Base-by-base conservation (phyloP, 2,329 filamentous ascomycete genomes). In the Diaporthe nobilis region DNA sequence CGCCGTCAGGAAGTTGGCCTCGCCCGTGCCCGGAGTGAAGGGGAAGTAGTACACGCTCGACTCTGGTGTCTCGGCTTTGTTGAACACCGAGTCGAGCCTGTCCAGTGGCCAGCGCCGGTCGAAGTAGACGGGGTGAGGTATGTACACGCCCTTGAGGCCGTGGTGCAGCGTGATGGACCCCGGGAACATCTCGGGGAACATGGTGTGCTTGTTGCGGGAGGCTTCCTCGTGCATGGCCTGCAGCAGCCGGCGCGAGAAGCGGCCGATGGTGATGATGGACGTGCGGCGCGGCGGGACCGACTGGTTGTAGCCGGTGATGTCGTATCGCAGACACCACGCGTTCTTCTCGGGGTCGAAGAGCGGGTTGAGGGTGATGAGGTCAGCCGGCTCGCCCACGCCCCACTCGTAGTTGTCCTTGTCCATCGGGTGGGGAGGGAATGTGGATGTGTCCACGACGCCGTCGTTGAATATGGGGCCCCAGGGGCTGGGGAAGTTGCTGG, bases 101-200 rank as follows among this genome's bases (percentile, higher is more conserved):
- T 85, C 83, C 3, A 88, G 87, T 57, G 85, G 84, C 94, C 94
- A 95, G 73, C 93, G 90, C 77, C 94, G 90, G 83, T 96, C 94
- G 80, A 95, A 94, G 83, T 92, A 96, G 65, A 96, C 90, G 1
- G 94, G 94, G 82, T 95, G 94, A 15, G 94, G 94, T 13, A 91
- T 93, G 80, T 93, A 94, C 6, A 95, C 93, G 8, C 93, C 92
- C 85, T 96, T 96, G 70, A 96, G 87, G 12, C 94, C 94, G 81
- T 97, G 94, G 78, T 95, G 90, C 34, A 96, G 87, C 0, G 93
- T 91, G 39, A 93, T 90, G 0, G 93, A 93, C 71, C 93, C 92
- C 0, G 94, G 91, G 76, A 92, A 94, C 94, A 96, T 95, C 82
- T 96, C 94, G 0, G 94, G 94, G 75, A 93, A 93, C 80, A 96